Evolutionary conservation across 352 stramenopile genomes (phyloP).

Genomic region (Phytopythium kandeliae): DNA sequence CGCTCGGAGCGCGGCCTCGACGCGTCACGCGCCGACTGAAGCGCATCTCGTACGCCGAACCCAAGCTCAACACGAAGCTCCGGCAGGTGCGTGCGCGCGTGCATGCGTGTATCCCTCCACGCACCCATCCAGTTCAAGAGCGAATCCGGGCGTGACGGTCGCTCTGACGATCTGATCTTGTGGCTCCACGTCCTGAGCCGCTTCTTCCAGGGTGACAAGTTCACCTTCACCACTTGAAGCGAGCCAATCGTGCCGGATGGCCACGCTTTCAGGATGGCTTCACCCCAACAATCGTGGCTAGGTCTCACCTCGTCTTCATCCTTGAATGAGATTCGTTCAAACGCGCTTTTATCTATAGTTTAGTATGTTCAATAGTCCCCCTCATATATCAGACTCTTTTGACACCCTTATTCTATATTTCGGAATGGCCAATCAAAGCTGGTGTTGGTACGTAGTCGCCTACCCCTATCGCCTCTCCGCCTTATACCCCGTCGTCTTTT

Average conservation of each 20-base stretch:
- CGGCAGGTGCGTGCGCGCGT: constrained; percentile 47
- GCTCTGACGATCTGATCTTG: background rate
- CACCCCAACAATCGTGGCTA: too few relatives aligned
- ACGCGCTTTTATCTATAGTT: too few relatives aligned
- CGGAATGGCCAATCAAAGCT: too few relatives aligned
- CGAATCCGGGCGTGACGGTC: background rate
- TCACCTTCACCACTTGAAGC: constrained; percentile 68
- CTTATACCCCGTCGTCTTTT: background rate
- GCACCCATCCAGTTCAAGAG: background rate
- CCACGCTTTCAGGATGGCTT: too few relatives aligned
- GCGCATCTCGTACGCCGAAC: constrained; percentile 56
- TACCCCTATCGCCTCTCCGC: background rate
- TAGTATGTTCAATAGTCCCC: too few relatives aligned
- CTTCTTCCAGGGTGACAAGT: constrained; percentile 54
- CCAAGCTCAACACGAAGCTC: constrained; percentile 78
- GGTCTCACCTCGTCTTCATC: too few relatives aligned
- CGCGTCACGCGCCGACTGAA: constrained; percentile 22
- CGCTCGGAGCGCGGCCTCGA: constrained; percentile 14
- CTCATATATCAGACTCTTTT: too few relatives aligned
- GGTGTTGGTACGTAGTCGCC: too few relatives aligned
- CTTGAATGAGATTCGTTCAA: too few relatives aligned
- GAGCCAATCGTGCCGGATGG: too few relatives aligned
- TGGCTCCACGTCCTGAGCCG: background rate
- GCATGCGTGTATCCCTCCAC: too few relatives aligned
- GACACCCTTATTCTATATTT: too few relatives aligned